phyloP scores from a whole-genome alignment of 1,139 yeast species.

The Hemisphaericaspora subhashii region DNA sequence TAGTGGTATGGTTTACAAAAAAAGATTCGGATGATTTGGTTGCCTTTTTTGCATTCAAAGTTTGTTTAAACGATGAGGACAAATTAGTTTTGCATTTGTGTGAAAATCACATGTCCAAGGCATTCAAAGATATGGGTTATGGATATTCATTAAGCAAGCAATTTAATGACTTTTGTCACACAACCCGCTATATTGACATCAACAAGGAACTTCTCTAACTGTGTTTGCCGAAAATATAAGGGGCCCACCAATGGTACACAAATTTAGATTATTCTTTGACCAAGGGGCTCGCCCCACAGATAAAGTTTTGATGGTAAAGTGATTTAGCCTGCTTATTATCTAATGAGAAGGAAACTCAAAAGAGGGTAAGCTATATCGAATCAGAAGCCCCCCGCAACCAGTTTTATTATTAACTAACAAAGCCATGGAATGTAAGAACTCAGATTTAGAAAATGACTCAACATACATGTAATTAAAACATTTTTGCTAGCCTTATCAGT shows the following conservation, averaged over 20 bases:
- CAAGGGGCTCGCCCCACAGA: constrained; percentile 48
- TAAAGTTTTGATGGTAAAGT: constrained; percentile 33
- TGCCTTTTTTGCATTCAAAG: constrained; percentile 45
- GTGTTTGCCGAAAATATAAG: constrained; percentile 50
- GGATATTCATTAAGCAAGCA: constrained; percentile 35
- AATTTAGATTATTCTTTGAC: constrained; percentile 35
- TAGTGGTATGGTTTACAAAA: constrained; percentile 32
- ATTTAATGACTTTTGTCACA: constrained; percentile 27
- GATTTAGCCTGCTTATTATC: constrained; percentile 43
- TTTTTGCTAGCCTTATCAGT: too few relatives aligned
- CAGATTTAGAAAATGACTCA: too few relatives aligned
- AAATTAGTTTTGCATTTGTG: constrained; percentile 47
- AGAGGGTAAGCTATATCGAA: too few relatives aligned
- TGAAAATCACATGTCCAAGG: constrained; percentile 48
- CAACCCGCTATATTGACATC: constrained; percentile 8
- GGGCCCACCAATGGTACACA: constrained; percentile 46
- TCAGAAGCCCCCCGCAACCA: too few relatives aligned
- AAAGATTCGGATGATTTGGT: constrained; percentile 20
- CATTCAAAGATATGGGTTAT: constrained; percentile 27
- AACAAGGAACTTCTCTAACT: constrained; percentile 43
- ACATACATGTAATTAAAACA: too few relatives aligned
- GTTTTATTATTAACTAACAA: too few relatives aligned
- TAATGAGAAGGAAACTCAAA: constrained; percentile 11
- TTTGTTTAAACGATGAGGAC: constrained; percentile 32
- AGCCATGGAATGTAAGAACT: too few relatives aligned